These are phyloP conservation scores for Apiospora koreana DNA, from an alignment of 2,329 filamentous ascomycete genomes.

Conservation along the genomic window DNA sequence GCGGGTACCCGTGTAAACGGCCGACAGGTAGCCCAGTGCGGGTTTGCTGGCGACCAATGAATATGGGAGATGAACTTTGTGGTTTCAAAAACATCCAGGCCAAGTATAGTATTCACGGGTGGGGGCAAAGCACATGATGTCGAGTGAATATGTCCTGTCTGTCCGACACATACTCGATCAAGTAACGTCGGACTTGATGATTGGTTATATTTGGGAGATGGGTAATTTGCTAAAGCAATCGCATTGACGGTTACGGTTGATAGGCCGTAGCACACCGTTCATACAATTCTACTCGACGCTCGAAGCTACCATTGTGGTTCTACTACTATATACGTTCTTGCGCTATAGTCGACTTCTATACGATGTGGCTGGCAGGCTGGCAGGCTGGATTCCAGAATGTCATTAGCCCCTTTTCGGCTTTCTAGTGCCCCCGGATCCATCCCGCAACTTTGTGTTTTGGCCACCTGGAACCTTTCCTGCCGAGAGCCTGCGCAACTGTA, in stretches of 20 bases:
- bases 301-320: not conserved
- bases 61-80: not conserved
- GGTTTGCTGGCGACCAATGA: not conserved
- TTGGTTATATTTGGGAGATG: not conserved
- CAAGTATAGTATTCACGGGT: too few relatives aligned
- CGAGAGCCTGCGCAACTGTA: constrained; percentile 1
- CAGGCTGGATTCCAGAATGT: not conserved
- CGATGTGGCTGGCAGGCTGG: not conserved
- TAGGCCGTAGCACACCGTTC: not conserved
- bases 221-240: not conserved
- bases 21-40: not conserved
- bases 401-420: not conserved
- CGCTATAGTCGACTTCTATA: not conserved
- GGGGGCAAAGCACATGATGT: not conserved
- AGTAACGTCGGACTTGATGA: not conserved
- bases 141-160: not conserved
- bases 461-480: constrained; percentile 2
- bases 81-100: not conserved
- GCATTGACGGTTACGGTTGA: not conserved
- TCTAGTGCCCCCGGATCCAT: not conserved
- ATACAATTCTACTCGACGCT: not conserved
- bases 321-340: not conserved
- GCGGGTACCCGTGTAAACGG: not conserved
- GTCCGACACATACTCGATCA: too few relatives aligned
- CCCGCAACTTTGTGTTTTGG: constrained; percentile 5